Evolutionary conservation across 2,329 filamentous ascomycete genomes (phyloP).

Genomic region (Penicillium glabrum): DNA sequence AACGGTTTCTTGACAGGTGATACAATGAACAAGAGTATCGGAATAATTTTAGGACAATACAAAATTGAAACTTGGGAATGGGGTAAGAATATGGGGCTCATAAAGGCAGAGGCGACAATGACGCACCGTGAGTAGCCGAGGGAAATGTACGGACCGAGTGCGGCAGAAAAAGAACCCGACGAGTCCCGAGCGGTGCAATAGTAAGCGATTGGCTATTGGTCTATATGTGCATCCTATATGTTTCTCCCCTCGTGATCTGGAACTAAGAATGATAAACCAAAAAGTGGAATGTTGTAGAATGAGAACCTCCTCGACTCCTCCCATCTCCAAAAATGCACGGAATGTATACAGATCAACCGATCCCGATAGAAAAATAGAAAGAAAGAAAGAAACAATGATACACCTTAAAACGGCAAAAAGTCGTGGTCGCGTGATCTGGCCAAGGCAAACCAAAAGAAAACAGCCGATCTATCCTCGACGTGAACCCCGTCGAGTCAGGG

Average conservation of each 20-base stretch:
- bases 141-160: not conserved
- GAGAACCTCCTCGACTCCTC: slow-evolving; percentile 9
- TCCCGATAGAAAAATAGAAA: not conserved
- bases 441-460: not conserved
- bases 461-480: slow-evolving; percentile 24
- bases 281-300: not conserved
- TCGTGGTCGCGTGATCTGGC: slow-evolving; percentile 6
- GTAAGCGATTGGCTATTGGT: slow-evolving; percentile 10
- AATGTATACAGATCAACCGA: slow-evolving; percentile 16
- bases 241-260: not conserved
- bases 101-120: not conserved
- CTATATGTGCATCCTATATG: slow-evolving; percentile 12
- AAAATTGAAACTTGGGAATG: not conserved
- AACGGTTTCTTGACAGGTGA: no score
- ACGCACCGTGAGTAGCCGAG: slow-evolving; percentile 3
- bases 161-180: slow-evolving; percentile 1
- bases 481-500: slow-evolving; percentile 51
- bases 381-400: slow-evolving; percentile 1
- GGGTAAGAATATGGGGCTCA: not conserved
- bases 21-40: not conserved
- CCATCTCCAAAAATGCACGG: slow-evolving; percentile 11
- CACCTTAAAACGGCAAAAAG: slow-evolving; percentile 5
- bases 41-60: not conserved
- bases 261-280: not conserved
- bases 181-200: slow-evolving; percentile 23